Evolutionary conservation across 169 alveolate genomes (phyloP).

Genomic region (Plasmodium gonderi): DNA sequence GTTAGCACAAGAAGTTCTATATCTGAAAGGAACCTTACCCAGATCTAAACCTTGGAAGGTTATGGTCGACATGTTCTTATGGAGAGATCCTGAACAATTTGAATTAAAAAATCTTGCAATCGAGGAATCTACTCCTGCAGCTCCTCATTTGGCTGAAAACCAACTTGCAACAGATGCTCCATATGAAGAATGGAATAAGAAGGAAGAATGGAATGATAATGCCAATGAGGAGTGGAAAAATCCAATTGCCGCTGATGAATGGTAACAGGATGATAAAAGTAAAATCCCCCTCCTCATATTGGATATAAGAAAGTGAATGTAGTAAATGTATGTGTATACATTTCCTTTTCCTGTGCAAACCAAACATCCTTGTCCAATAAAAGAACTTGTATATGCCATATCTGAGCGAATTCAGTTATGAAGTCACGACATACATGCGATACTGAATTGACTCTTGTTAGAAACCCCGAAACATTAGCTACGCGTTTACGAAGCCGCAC

Average conservation of each 20-base stretch:
- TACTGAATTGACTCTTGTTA: too few relatives aligned
- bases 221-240: constrained; percentile 74
- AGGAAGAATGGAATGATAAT: constrained; percentile 75
- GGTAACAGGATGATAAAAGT: background rate
- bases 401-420: too few relatives aligned
- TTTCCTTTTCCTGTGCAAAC: too few relatives aligned
- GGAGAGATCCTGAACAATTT: constrained; percentile 94
- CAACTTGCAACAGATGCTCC: constrained; percentile 73
- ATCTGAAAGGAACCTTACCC: constrained; percentile 93
- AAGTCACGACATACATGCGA: too few relatives aligned
- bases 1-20: constrained; percentile 98
- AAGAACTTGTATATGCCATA: too few relatives aligned
- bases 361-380: too few relatives aligned
- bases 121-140: constrained; percentile 72
- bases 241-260: constrained; percentile 64
- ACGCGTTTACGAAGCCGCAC: background rate
- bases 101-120: constrained; percentile 81
- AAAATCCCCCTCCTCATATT: background rate
- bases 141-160: constrained; percentile 68
- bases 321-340: too few relatives aligned
- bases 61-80: constrained; percentile 95
- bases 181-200: constrained; percentile 73
- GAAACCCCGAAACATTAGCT: background rate
- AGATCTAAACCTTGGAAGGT: constrained; percentile 93
- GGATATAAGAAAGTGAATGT: background rate